Conservation (phyloP, 2,329 filamentous ascomycete species). For the Septoria petroselini region DNA sequence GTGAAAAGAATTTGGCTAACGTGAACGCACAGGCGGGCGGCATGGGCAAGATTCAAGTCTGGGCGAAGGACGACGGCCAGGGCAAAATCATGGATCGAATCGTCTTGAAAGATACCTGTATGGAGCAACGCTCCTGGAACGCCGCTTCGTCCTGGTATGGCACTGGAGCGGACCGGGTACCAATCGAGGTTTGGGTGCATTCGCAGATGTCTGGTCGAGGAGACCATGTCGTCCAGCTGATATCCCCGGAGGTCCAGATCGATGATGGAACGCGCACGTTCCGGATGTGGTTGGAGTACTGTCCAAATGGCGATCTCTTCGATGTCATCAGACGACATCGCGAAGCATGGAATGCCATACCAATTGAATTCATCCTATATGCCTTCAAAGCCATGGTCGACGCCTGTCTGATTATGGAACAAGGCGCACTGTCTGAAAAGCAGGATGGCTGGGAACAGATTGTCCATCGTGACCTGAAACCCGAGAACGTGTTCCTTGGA, state of each 20-base stretch:
- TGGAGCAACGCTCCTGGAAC: not conserved
- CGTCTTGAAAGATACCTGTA: conserved; percentile 12
- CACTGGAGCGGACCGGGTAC: not conserved
- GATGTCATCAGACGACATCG: not conserved
- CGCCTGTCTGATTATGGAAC: conserved; percentile 13
- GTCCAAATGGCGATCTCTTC: conserved; percentile 10
- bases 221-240: not conserved
- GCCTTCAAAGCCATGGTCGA: conserved; percentile 16
- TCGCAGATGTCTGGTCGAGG: not conserved
- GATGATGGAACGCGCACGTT: not conserved
- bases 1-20: too few relatives aligned
- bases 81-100: conserved; percentile 4
- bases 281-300: conserved; percentile 14
- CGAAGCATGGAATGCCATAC: not conserved
- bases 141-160: conserved; percentile 10
- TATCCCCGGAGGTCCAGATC: not conserved
- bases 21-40: conserved; percentile 1
- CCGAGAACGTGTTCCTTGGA: conserved; percentile 25
- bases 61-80: not conserved
- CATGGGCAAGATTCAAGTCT: conserved; percentile 9
- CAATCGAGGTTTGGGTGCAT: conserved; percentile 12
- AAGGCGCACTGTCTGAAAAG: not conserved
- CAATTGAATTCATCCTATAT: conserved; percentile 13
- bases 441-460: conserved; percentile 9
- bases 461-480: conserved; percentile 28